Percentiles rank a stretch among this genome's conserved stretches.
These are phyloP conservation scores for Phytophthora aleatoria DNA, from an alignment of 352 stramenopile species.

Conservation along the genomic window DNA sequence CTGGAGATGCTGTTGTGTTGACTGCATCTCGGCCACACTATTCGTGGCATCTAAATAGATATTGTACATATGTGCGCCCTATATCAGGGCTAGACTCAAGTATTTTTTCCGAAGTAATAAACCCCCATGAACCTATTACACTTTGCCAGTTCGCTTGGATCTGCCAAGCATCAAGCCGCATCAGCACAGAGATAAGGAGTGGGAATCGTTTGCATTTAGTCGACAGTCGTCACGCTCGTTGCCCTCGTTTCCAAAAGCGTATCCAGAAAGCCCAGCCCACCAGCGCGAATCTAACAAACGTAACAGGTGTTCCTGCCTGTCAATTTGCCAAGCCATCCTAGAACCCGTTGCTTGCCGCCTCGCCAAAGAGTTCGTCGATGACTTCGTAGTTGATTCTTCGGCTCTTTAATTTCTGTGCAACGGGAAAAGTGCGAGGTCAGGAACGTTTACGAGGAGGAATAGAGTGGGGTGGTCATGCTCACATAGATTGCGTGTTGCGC, in stretches of 20 bases:
- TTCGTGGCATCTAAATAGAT: constrained; percentile 28
- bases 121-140: constrained; percentile 13
- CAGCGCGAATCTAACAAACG: neutral
- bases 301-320: neutral
- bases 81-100: constrained; percentile 24
- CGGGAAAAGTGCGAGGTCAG: constrained; percentile 26
- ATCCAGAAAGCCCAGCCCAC: neutral
- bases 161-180: neutral
- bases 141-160: neutral
- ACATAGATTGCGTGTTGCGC: constrained; percentile 90
- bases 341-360: constrained; percentile 78
- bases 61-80: constrained; percentile 26
- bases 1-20: constrained; percentile 35
- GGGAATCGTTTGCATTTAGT: constrained; percentile 20
- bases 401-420: constrained; percentile 87
- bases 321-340: constrained; percentile 29
- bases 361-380: constrained; percentile 88
- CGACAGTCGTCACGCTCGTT: constrained; percentile 7
- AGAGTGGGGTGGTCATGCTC: constrained; percentile 24
- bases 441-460: constrained; percentile 4
- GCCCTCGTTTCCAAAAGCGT: constrained; percentile 8
- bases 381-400: constrained; percentile 91
- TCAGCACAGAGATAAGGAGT: constrained; percentile 2
- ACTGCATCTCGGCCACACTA: constrained; percentile 17
- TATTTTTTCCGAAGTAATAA: constrained; percentile 39